These are phyloP conservation scores for Tephrocybe sp. DNA, from an alignment of 768 basidiomycete species.

Conservation along the genomic window DNA sequence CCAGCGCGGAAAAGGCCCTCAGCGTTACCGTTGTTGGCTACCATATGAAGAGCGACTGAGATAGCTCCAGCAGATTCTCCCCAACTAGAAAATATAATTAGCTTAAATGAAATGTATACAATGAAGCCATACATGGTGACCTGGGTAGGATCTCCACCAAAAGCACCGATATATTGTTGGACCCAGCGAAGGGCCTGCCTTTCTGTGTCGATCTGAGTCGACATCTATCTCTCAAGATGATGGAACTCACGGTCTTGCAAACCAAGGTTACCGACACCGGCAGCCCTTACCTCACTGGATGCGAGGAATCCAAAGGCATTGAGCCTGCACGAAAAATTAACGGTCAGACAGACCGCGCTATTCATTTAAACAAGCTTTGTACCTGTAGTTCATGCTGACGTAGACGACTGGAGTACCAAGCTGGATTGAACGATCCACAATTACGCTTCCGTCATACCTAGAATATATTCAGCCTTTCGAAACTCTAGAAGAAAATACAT, in stretches of 20 bases:
- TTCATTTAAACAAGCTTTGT: background rate
- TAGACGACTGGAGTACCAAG: slow-evolving; percentile 45
- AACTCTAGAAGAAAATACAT: too few species aligned
- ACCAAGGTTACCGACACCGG: slow-evolving; percentile 52
- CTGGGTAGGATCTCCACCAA: slow-evolving; percentile 56
- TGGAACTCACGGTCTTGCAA: slow-evolving; percentile 49
- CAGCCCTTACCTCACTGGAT: slow-evolving; percentile 40
- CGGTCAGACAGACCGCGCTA: background rate
- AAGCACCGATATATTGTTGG: slow-evolving; percentile 53
- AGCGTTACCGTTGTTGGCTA: slow-evolving; percentile 40
- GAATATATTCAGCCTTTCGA: background rate
- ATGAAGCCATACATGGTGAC: slow-evolving; percentile 41
- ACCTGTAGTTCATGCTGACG: slow-evolving; percentile 53
- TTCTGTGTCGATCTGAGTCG: background rate
- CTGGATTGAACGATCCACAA: slow-evolving; percentile 39
- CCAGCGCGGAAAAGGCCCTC: slow-evolving; percentile 49
- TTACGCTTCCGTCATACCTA: slow-evolving; percentile 38
- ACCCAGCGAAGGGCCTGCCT: slow-evolving; percentile 50
- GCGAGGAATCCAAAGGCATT: slow-evolving; percentile 42
- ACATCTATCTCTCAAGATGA: background rate
- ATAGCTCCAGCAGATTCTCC: slow-evolving; percentile 61
- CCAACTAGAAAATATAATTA: slow-evolving; percentile 29
- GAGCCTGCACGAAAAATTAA: background rate
- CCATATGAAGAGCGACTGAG: slow-evolving; percentile 47
- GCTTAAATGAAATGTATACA: background rate